Conservation (phyloP, 1,284 basidiomycete genomes). For the Coniophora puteana region DNA sequence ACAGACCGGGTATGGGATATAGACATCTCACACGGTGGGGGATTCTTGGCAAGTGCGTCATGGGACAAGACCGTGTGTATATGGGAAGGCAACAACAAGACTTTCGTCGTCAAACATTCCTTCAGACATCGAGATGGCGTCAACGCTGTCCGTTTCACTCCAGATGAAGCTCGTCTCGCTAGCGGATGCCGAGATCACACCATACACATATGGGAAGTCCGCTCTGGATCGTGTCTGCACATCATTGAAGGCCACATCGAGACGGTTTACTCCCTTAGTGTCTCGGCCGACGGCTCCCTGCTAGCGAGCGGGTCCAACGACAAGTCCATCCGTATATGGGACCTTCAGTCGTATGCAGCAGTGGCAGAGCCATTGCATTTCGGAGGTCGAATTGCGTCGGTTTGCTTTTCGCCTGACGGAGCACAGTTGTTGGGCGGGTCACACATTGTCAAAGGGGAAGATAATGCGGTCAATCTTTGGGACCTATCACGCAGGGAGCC, state of each 20-base stretch:
- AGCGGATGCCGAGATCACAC: not conserved
- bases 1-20: not conserved
- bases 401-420: too few relatives aligned
- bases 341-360: too few relatives aligned
- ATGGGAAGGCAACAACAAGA: not conserved
- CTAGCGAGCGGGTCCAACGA: conserved; percentile 92
- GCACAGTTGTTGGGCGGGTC: too few relatives aligned
- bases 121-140: not conserved
- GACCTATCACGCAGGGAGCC: too few relatives aligned
- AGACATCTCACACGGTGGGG: not conserved
- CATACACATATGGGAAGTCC: not conserved
- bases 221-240: not conserved
- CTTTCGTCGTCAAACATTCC: not conserved
- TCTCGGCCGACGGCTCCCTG: conserved; percentile 95
- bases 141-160: not conserved
- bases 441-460: too few relatives aligned
- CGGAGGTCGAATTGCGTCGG: too few relatives aligned
- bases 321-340: conserved; percentile 95
- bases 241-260: not conserved
- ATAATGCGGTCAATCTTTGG: too few relatives aligned
- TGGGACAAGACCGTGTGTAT: not conserved
- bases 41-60: not conserved
- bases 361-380: too few relatives aligned
- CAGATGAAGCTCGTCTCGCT: not conserved
- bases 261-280: too few relatives aligned